A percentile compares a stretch with the other conserved stretches of the same genome.
phyloP scores from a whole-genome alignment of 2,329 filamentous ascomycete genomes.

The Colletotrichum lini region DNA sequence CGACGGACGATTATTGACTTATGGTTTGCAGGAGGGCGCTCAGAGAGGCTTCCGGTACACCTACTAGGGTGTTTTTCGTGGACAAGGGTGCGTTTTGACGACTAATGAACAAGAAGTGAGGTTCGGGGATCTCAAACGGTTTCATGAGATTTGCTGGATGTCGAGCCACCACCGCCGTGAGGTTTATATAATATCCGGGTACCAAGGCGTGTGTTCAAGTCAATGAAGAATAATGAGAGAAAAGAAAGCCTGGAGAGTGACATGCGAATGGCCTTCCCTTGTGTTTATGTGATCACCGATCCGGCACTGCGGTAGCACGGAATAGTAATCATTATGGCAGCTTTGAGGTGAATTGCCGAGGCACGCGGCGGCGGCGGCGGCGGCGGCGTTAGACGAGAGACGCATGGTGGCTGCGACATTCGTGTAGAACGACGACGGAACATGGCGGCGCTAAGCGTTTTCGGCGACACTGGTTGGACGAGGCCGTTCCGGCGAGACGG shows the following conservation, averaged over 20 bases:
- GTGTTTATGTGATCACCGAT: slow-evolving; percentile 5
- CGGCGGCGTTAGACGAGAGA: slow-evolving; percentile 21
- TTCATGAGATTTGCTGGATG: neutral
- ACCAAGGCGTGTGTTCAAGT: neutral
- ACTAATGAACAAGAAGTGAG: slow-evolving; percentile 7
- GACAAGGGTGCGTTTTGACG: neutral
- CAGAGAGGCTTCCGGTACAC: slow-evolving; percentile 54
- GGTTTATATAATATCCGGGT: slow-evolving; percentile 13
- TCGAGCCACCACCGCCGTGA: neutral
- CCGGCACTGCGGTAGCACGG: neutral
- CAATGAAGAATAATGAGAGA: slow-evolving; percentile 8
- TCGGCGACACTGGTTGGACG: slow-evolving; percentile 24
- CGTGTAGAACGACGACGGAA: slow-evolving; percentile 8
- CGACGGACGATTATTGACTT: slow-evolving; percentile 11
- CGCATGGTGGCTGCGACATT: slow-evolving; percentile 27
- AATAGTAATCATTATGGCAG: slow-evolving; percentile 18
- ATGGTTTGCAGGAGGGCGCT: slow-evolving; percentile 38
- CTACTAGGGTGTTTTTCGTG: slow-evolving; percentile 43
- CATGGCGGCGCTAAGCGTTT: slow-evolving; percentile 12
- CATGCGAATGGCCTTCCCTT: neutral
- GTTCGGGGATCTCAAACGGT: neutral
- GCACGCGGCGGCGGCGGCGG: slow-evolving; percentile 1
- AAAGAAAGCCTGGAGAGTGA: neutral
- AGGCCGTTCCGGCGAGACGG: slow-evolving; percentile 1
- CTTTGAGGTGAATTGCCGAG: slow-evolving; percentile 11